phyloP scores from a whole-genome alignment of 495 filamentous ascomycete genomes.

The Aspergillus olivimuriae region DNA sequence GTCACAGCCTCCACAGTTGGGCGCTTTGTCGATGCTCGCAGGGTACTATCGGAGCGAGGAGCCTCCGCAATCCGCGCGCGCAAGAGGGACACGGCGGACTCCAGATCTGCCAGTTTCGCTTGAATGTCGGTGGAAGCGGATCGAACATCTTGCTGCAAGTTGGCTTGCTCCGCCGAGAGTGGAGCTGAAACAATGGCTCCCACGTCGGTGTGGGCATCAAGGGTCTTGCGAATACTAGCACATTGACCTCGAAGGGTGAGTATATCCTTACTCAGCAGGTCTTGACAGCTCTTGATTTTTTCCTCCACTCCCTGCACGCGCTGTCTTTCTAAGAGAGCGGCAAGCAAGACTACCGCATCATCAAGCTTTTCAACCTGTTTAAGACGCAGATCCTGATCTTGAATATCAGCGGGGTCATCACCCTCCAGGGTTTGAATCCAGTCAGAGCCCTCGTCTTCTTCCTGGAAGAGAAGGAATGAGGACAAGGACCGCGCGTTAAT shows the following conservation, averaged over 20 bases:
- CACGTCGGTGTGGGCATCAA: constrained; percentile 60
- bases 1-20: constrained; percentile 90
- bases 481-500: constrained; percentile 74
- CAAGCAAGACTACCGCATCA: constrained; percentile 49
- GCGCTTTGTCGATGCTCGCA: constrained; percentile 24
- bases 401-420: constrained; percentile 37
- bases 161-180: constrained; percentile 73
- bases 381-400: constrained; percentile 61
- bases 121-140: constrained; percentile 61
- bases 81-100: constrained; percentile 76
- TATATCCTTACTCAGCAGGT: constrained; percentile 55
- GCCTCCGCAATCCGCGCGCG: constrained; percentile 64
- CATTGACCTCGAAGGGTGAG: constrained; percentile 61
- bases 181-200: constrained; percentile 57
- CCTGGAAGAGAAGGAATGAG: constrained; percentile 57
- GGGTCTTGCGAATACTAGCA: constrained; percentile 64
- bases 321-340: constrained; percentile 53
- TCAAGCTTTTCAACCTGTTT: constrained; percentile 62
- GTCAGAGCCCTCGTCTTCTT: constrained; percentile 49
- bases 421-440: constrained; percentile 29
- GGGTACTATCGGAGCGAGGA: constrained; percentile 29
- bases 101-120: constrained; percentile 66
- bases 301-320: constrained; percentile 56
- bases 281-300: constrained; percentile 54
- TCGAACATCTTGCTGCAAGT: constrained; percentile 76